Evolutionary conservation across 2,329 filamentous ascomycete species (phyloP), one percentile per base, ranked within the genome.

Genomic region (Mollisiaceae sp.): DNA sequence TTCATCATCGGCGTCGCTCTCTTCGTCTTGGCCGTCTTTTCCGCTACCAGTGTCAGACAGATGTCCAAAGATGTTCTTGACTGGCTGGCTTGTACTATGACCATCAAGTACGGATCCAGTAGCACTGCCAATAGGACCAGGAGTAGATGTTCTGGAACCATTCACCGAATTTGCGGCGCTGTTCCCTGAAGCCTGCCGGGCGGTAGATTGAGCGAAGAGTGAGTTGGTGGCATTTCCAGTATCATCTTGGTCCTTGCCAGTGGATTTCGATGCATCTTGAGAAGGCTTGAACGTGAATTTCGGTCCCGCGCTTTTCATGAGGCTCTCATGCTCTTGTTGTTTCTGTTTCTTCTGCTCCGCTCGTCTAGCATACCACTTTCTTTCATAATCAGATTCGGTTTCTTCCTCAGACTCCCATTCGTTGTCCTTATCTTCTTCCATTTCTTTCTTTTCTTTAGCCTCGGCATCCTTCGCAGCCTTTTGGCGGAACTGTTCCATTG

Each of bases 11-110:
- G 52, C 63, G 24, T 43, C 73, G 50, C 74, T 75, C 14, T 79
- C 80, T 20, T 76, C 79, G 66, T 76, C 80, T 32, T 67, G 66
- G 47, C 80, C 77, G 65, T 81, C 80, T 41, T 80, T 79, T 0
- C 82, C 82, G 67, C 85, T 87, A 59, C 82, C 85, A 38, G 78
- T 79, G 71, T 86, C 85, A 1, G 86, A 88, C 8, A 89, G 79
- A 69, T 88, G 84, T 27, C 82, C 82, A 72, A 89, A 89, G 59
- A 88, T 87, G 72, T 89, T 88, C n/a, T 67, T 43, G 12, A 63
- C 39, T 12, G 67, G 63, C 39, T 74, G 72, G 22, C 65, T 67
- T 14, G 69, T 54, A n/a, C 63, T 62, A 66, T 69, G 65, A 15
- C 67, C 66, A 59, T 73, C 73, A 32, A 75, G 65, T 41, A 76